Percentiles rank a stretch among this genome's conserved stretches.
Evolutionary conservation across 2,329 filamentous ascomycete species (phyloP).

Genomic region (Arthrobotrys megalospora): DNA sequence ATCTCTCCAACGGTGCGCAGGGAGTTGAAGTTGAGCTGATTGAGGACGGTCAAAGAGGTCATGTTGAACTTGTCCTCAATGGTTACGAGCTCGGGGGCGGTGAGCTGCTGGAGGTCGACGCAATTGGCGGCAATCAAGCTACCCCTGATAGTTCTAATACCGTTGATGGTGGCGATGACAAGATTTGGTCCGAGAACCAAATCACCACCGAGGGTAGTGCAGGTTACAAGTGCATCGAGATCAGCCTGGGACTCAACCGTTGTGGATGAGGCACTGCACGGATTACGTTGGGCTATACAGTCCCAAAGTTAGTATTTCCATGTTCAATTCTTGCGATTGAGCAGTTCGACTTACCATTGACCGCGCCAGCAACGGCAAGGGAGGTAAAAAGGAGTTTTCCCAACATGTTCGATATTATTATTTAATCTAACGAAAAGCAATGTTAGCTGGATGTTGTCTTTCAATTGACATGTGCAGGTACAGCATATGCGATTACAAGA

Average conservation of each 20-base stretch:
- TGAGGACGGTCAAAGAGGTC: slow-evolving; percentile 78
- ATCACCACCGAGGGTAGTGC: slow-evolving; percentile 78
- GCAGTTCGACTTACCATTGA: slow-evolving; percentile 31
- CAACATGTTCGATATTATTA: slow-evolving; percentile 51
- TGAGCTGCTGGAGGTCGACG: slow-evolving; percentile 71
- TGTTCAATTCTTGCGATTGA: neutral
- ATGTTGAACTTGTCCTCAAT: slow-evolving; percentile 82
- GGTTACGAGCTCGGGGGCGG: slow-evolving; percentile 74
- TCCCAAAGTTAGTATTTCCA: neutral
- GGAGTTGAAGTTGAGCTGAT: slow-evolving; percentile 76
- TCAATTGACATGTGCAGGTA: neutral
- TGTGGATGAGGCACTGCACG: slow-evolving; percentile 45
- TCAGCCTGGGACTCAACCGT: slow-evolving; percentile 46
- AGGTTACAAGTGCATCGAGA: slow-evolving; percentile 68
- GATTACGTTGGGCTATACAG: slow-evolving; percentile 37
- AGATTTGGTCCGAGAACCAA: slow-evolving; percentile 75
- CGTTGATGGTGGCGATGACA: slow-evolving; percentile 76
- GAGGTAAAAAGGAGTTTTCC: slow-evolving; percentile 49
- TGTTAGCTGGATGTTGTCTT: slow-evolving; percentile 1
- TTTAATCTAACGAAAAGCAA: slow-evolving; percentile 27
- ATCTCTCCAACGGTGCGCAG: slow-evolving; percentile 79
- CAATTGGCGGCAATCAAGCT: slow-evolving; percentile 75
- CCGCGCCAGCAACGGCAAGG: slow-evolving; percentile 47
- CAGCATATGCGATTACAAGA: slow-evolving; percentile 1
- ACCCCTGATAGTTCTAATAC: slow-evolving; percentile 73